These are phyloP conservation scores for Aureobasidium leucospermi DNA, from an alignment of 2,329 filamentous ascomycete genomes.

Conservation along the genomic window DNA sequence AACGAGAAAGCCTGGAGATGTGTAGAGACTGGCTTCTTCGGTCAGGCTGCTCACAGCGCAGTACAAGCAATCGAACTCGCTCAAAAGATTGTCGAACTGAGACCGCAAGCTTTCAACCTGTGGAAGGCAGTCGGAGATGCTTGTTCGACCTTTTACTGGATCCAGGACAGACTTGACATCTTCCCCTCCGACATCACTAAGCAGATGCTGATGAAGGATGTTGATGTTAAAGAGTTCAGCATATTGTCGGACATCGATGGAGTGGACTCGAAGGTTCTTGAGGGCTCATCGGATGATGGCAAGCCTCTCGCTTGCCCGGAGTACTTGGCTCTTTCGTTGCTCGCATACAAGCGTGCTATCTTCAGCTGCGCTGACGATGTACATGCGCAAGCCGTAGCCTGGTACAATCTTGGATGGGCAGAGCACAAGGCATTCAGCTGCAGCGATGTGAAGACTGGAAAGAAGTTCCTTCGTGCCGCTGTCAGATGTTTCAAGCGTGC, in stretches of 20 bases:
- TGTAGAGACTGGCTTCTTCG: slow-evolving; percentile 77
- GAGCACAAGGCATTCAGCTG: slow-evolving; percentile 73
- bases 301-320: background rate
- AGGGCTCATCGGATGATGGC: background rate
- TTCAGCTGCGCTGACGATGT: slow-evolving; percentile 63
- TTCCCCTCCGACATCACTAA: slow-evolving; percentile 56
- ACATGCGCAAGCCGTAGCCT: slow-evolving; percentile 89
- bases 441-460: slow-evolving; percentile 48
- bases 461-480: slow-evolving; percentile 68
- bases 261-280: slow-evolving; percentile 31
- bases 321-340: slow-evolving; percentile 33
- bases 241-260: slow-evolving; percentile 64
- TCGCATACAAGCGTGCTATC: slow-evolving; percentile 83
- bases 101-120: slow-evolving; percentile 75
- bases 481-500: slow-evolving; percentile 90
- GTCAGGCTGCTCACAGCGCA: slow-evolving; percentile 68
- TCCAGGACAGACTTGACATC: slow-evolving; percentile 58
- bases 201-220: slow-evolving; percentile 49
- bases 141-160: slow-evolving; percentile 72
- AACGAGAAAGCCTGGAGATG: slow-evolving; percentile 73
- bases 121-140: slow-evolving; percentile 93
- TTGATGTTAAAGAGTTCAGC: slow-evolving; percentile 51
- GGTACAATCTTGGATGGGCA: slow-evolving; percentile 94
- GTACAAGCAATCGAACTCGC: slow-evolving; percentile 63
- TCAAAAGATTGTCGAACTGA: slow-evolving; percentile 50